These are phyloP conservation scores for Suillus cothurnatus DNA, from an alignment of 768 basidiomycete genomes.

Conservation along the genomic window DNA sequence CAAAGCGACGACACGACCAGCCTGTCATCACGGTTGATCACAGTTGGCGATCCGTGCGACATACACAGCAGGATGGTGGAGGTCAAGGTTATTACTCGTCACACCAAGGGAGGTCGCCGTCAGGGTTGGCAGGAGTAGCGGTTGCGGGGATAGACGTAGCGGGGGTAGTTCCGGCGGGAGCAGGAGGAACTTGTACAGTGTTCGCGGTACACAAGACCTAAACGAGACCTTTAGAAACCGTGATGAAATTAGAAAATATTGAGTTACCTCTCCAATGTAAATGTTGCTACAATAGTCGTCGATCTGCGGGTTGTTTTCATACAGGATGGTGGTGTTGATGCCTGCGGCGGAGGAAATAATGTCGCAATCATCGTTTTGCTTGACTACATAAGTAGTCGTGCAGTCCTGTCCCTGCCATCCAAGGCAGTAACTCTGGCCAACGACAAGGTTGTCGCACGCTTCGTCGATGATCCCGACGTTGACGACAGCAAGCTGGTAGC, in stretches of 20 bases:
- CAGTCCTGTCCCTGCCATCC: slow-evolving; percentile 65
- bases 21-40: slow-evolving; percentile 23
- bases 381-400: slow-evolving; percentile 56
- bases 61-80: slow-evolving; percentile 2
- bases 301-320: slow-evolving; percentile 77
- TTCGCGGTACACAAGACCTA: slow-evolving; percentile 58
- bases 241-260: background rate
- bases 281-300: slow-evolving; percentile 58
- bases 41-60: slow-evolving; percentile 15
- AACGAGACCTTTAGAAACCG: background rate
- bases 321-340: slow-evolving; percentile 57
- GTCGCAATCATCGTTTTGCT: slow-evolving; percentile 59
- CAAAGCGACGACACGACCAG: slow-evolving; percentile 28
- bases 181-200: slow-evolving; percentile 44
- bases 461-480: slow-evolving; percentile 55
- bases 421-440: slow-evolving; percentile 59
- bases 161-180: slow-evolving; percentile 35
- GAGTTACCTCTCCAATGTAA: slow-evolving; percentile 72
- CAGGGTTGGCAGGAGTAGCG: slow-evolving; percentile 27
- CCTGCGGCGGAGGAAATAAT: slow-evolving; percentile 39
- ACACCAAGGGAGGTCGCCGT: slow-evolving; percentile 52
- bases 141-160: slow-evolving; percentile 35
- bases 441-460: slow-evolving; percentile 59
- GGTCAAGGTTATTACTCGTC: slow-evolving; percentile 37
- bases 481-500: slow-evolving; percentile 72